phyloP scores from a whole-genome alignment of 495 filamentous ascomycete species.

The Neurospora pannonica region DNA sequence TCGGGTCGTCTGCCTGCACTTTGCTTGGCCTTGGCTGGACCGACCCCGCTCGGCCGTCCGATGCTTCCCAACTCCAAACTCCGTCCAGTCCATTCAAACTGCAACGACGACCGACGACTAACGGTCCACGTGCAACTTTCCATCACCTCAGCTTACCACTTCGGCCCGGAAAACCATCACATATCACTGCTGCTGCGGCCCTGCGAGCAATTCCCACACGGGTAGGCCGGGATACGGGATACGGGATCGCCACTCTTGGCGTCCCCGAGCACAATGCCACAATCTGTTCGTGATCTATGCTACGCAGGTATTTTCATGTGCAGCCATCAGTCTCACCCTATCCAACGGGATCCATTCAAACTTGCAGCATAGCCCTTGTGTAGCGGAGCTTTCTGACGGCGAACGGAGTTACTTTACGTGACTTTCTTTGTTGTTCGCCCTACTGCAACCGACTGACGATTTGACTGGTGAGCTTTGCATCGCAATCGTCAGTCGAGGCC shows the following conservation, averaged over 20 bases:
- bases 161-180: neutral
- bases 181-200: neutral
- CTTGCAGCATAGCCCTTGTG: neutral
- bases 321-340: neutral
- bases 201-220: neutral
- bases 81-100: neutral
- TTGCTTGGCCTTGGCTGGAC: neutral
- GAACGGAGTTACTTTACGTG: neutral
- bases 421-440: neutral
- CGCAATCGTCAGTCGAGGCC: neutral
- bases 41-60: neutral
- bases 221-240: neutral
- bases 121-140: neutral
- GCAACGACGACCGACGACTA: neutral
- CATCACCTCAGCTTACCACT: neutral
- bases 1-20: neutral
- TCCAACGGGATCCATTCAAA: neutral
- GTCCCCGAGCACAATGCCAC: neutral
- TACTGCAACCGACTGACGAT: neutral
- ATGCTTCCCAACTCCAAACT: neutral
- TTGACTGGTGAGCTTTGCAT: neutral
- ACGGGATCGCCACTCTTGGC: neutral
- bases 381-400: neutral
- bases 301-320: neutral
- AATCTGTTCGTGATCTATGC: neutral